Conservation (phyloP, 805 yeast species). For the Pichia manshurica region DNA sequence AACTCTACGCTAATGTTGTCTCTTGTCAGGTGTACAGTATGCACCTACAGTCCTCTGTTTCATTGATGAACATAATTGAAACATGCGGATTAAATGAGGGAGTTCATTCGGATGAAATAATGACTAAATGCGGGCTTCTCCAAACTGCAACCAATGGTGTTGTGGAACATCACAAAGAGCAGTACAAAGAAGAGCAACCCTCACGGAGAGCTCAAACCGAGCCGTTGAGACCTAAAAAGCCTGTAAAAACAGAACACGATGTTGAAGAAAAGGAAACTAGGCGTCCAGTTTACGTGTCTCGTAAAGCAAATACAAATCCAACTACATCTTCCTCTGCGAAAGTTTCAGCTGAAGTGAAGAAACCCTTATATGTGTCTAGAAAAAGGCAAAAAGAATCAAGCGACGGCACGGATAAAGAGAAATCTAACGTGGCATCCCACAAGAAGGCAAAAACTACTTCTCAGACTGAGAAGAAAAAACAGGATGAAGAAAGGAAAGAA, state of each 20-base stretch:
- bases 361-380: constrained; percentile 9
- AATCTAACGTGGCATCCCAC: constrained; percentile 1
- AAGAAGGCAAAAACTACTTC: constrained; percentile 20
- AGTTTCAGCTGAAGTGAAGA: constrained; percentile 4
- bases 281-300: constrained; percentile 17
- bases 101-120: constrained; percentile 17
- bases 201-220: not conserved
- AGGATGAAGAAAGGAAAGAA: constrained; percentile 15
- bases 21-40: constrained; percentile 23
- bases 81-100: constrained; percentile 13
- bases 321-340: not conserved
- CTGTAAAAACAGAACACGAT: not conserved
- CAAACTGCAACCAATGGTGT: constrained; percentile 15
- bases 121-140: constrained; percentile 24
- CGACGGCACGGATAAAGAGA: constrained; percentile 11
- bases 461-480: constrained; percentile 10
- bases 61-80: constrained; percentile 20
- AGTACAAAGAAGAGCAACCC: not conserved
- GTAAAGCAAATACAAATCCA: constrained; percentile 19
- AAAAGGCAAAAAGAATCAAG: constrained; percentile 19
- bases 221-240: not conserved
- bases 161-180: not conserved
- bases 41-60: constrained; percentile 14
- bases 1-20: constrained; percentile 13
- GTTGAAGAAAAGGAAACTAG: not conserved